These are phyloP conservation scores for Apiospora kogelbergensis DNA, from an alignment of 2,329 filamentous ascomycete species.

Conservation along the genomic window DNA sequence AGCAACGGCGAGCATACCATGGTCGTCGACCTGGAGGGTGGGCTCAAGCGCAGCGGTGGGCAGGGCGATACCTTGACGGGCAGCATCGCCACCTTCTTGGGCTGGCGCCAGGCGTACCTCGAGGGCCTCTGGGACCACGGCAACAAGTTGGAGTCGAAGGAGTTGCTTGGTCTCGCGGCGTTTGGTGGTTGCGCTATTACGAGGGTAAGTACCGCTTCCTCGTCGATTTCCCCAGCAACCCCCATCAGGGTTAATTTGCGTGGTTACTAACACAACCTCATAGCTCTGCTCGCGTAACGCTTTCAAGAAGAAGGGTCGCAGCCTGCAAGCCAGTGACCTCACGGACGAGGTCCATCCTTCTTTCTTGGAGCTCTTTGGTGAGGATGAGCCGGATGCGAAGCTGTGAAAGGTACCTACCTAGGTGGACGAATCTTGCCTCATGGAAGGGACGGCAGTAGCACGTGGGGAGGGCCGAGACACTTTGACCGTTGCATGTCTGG, in stretches of 20 bases:
- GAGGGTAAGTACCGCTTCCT: constrained; percentile 53
- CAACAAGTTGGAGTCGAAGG: constrained; percentile 48
- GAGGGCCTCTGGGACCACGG: constrained; percentile 75
- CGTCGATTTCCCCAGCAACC: background rate
- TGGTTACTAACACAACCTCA: background rate
- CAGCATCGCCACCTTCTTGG: constrained; percentile 82
- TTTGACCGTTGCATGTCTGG: background rate
- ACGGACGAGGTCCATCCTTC: constrained; percentile 85
- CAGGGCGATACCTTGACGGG: constrained; percentile 96
- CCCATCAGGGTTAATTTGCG: background rate
- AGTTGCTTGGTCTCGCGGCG: constrained; percentile 74
- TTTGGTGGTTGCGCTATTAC: constrained; percentile 88
- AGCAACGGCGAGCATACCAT: constrained; percentile 77
- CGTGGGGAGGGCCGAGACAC: background rate
- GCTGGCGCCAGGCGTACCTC: constrained; percentile 84
- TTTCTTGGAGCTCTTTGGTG: constrained; percentile 79
- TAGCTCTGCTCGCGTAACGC: constrained; percentile 82
- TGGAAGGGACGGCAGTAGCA: background rate
- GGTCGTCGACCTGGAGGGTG: constrained; percentile 74
- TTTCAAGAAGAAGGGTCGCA: constrained; percentile 81
- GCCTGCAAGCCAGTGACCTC: constrained; percentile 88
- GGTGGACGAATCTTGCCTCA: background rate
- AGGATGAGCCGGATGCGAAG: constrained; percentile 45
- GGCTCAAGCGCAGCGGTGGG: constrained; percentile 85
- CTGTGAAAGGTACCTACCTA: background rate